These are phyloP conservation scores for Venturia aucupariae DNA, from an alignment of 2,329 filamentous ascomycete species.

Conservation along the genomic window DNA sequence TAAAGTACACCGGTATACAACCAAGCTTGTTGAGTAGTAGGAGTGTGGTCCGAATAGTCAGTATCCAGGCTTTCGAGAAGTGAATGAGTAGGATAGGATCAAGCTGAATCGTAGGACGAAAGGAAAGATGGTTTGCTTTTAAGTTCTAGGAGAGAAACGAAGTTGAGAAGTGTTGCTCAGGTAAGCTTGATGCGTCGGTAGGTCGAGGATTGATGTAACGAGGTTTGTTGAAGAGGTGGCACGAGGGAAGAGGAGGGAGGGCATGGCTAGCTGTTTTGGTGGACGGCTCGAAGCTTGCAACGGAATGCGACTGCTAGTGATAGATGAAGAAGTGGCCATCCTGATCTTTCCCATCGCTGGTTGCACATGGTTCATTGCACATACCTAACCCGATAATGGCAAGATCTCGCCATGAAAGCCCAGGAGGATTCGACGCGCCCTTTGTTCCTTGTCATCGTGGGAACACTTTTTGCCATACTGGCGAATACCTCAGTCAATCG, in stretches of 20 bases:
- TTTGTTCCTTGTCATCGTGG: background rate
- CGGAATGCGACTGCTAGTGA: background rate
- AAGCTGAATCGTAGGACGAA: background rate
- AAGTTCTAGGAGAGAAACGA: background rate
- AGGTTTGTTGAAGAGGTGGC: background rate
- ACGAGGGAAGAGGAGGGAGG: background rate
- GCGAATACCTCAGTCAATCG: background rate
- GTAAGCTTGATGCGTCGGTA: constrained; percentile 6
- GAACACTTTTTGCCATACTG: background rate
- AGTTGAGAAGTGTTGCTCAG: background rate
- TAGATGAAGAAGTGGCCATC: background rate
- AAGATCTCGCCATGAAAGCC: background rate
- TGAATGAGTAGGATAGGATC: background rate
- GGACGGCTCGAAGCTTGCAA: background rate
- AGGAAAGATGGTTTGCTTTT: background rate
- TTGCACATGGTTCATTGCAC: background rate
- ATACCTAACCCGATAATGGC: background rate
- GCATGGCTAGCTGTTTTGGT: background rate
- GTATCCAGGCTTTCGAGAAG: background rate
- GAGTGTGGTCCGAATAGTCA: background rate
- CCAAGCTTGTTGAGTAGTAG: background rate
- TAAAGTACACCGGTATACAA: background rate
- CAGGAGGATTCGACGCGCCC: background rate
- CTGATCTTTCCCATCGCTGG: background rate
- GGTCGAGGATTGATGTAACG: background rate